Base-by-base conservation (phyloP, 148 eudicot species). In the Rhododendron griersonianum region DNA sequence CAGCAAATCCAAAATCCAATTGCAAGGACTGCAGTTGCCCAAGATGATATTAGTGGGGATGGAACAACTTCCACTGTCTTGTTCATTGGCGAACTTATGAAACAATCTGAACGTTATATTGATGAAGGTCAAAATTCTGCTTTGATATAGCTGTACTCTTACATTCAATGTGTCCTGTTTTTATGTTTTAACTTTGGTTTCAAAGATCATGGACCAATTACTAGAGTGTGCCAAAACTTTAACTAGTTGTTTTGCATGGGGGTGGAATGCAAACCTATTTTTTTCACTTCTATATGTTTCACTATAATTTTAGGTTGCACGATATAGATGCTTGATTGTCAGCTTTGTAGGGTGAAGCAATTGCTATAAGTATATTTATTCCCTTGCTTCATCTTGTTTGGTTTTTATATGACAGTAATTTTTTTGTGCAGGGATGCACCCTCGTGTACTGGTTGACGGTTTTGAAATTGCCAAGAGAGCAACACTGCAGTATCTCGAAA, bases 1-100 rank as follows among this genome's bases (percentile, higher is more conserved):
- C 92, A 96, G 99, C 99, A 96, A 96, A 96, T 96, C 53, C 99
- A 96, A 91, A 96, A 93, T 83, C 99, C 99, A 30, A 96, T 96
- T 84, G 98, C 99, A 86, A 93, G 99, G 87, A 96, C 99, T 57
- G 99, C 99, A 89, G 99, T 96, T 90, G 99, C 99, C 45, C 98
- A 96, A 88, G 99, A 96, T 93, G 99, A 96, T 89, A 93, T 91
- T 65, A 95, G 96, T 87, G 99, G 99, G 78, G 99, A 96, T 87
- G 99, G 99, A 75, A 96, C 98, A 21, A 96, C 98, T 78, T 95
- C 99, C 53, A 96, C 99, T 15, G 98, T 95, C 61, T 89, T 96
- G 87, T 96, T 96, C 86, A 96, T 96, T 91, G 98, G 98, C 37
- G 98, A 96, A 92, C 98, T 96, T 57, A 96, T 96, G 99, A 96